Conservation (phyloP, 495 filamentous ascomycete species). For the Saxophila tyrrhenica region DNA sequence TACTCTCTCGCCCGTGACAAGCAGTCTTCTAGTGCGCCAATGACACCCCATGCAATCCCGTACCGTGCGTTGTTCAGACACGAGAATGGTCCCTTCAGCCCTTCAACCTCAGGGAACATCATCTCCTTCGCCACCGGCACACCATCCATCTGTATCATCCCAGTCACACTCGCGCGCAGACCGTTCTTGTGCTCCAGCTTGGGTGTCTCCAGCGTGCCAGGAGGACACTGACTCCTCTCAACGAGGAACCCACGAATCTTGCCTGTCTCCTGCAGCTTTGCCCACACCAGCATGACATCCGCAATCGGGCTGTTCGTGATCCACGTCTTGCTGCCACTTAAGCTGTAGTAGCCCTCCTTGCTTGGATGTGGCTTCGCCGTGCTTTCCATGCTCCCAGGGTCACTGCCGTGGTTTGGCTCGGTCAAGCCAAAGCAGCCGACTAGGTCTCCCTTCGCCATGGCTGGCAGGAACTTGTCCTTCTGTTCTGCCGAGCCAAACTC, state of each 20-base stretch:
- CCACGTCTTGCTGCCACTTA: slow-evolving; percentile 92
- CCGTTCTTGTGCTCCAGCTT: slow-evolving; percentile 92
- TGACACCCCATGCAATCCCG: slow-evolving; percentile 87
- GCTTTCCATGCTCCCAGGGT: slow-evolving; percentile 93
- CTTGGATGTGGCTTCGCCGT: slow-evolving; percentile 73
- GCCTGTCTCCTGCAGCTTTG: slow-evolving; percentile 76
- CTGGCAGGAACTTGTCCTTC: slow-evolving; percentile 78
- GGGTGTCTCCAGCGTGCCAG: slow-evolving; percentile 84
- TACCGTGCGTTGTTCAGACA: slow-evolving; percentile 88
- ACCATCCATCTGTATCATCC: slow-evolving; percentile 92
- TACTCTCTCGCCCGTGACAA: slow-evolving; percentile 71
- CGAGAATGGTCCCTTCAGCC: slow-evolving; percentile 77
- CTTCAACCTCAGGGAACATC: slow-evolving; percentile 88
- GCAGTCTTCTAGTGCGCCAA: slow-evolving; percentile 90
- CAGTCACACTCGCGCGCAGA: slow-evolving; percentile 83
- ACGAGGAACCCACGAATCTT: slow-evolving; percentile 94
- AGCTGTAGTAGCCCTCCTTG: slow-evolving; percentile 70
- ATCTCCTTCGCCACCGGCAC: slow-evolving; percentile 83
- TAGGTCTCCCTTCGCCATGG: slow-evolving; percentile 75
- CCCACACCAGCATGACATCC: slow-evolving; percentile 87
- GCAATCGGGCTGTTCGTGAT: slow-evolving; percentile 96
- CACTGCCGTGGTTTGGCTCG: slow-evolving; percentile 94
- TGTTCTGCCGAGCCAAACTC: slow-evolving; percentile 83
- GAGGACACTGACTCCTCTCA: slow-evolving; percentile 67
- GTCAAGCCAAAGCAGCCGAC: slow-evolving; percentile 90